Evolutionary conservation across 169 alveolate genomes (phyloP), one percentile per base, ranked within the genome.

Genomic region (Cyclospora cayetanensis): DNA sequence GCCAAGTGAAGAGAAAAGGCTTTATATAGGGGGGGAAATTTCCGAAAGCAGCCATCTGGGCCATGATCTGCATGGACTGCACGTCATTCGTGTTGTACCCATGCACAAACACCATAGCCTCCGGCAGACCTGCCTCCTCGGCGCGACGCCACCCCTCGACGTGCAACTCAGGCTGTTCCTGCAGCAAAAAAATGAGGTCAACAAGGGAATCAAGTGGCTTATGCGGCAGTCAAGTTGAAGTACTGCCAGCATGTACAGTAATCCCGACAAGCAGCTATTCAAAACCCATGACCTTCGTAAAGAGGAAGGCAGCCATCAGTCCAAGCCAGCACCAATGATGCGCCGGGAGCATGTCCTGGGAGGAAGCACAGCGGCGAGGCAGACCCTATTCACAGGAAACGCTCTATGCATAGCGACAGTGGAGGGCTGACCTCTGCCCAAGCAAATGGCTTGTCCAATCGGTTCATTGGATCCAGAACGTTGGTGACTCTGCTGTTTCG

Each of bases 11-110:
- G 42, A 94, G 93, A 72, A 94, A 55, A 4, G 95, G 96, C 63
- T 94, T 94, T 55, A 94, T 94, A 50, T 94, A 92, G 39, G 93
- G 50, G 41, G 96, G 96, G 37, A 94, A 92, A 41, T 88, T 88
- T 0, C 96, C 95, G 42, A 94, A 92, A 1, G 95, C 91, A 22
- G 87, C 90, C 94, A 94, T 87, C 31, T 94, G 96, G 37, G 94
- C 96, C 90, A 66, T 39, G 5, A 65, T 31, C 77, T 53, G 77
- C 41, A 65, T n/a, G 22, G 86, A 50, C 72, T 90, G 96, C 41
- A 86, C 94, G 60, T 96, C 94, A 37, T 93, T 96, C 34, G 95
- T 95, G 93, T 97, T 97, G 90, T 97, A 97, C 18, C 98, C 98
- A 87, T 97, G 98, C 60, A 96, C 95, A 89, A 96, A 97, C 63